A percentile compares a stretch with the other conserved stretches of the same genome.
Evolutionary conservation across 495 filamentous ascomycete species (phyloP).

Genomic region (Oidiodendron maius): DNA sequence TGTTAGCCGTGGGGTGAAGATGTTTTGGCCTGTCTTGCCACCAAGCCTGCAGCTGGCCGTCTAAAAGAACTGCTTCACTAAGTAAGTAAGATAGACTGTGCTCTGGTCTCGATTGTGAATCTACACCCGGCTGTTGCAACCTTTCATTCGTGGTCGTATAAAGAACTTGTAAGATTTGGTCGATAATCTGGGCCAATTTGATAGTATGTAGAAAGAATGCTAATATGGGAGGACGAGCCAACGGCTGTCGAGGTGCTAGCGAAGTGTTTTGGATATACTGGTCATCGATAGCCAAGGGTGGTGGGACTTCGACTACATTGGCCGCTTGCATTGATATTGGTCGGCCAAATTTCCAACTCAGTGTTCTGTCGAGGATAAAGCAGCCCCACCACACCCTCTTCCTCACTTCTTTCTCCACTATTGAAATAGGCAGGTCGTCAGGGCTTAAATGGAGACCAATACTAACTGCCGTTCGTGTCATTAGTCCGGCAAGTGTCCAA

Average conservation of each 20-base stretch:
- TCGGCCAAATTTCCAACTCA: neutral
- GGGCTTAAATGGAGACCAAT: neutral
- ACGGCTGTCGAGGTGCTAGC: neutral
- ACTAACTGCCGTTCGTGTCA: neutral
- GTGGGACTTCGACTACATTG: neutral
- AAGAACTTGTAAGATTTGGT: neutral
- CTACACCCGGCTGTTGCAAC: neutral
- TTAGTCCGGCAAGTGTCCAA: neutral
- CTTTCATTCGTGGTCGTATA: neutral
- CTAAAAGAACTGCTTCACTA: neutral
- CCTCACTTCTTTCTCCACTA: neutral
- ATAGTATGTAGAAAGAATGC: neutral
- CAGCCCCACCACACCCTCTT: neutral
- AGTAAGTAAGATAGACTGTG: neutral
- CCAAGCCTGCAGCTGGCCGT: neutral
- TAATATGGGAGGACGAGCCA: neutral
- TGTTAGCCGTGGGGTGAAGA: neutral
- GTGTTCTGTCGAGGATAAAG: neutral
- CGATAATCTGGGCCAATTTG: neutral
- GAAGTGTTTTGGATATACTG: neutral
- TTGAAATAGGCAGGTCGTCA: neutral
- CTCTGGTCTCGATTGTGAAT: neutral
- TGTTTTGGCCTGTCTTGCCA: neutral
- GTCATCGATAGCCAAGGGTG: neutral
- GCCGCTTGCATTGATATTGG: neutral